Percentiles rank a stretch among this genome's conserved stretches.
These are phyloP conservation scores for Populus hybrid DNA, from an alignment of 441 rosid genomes.

Conservation along the genomic window DNA sequence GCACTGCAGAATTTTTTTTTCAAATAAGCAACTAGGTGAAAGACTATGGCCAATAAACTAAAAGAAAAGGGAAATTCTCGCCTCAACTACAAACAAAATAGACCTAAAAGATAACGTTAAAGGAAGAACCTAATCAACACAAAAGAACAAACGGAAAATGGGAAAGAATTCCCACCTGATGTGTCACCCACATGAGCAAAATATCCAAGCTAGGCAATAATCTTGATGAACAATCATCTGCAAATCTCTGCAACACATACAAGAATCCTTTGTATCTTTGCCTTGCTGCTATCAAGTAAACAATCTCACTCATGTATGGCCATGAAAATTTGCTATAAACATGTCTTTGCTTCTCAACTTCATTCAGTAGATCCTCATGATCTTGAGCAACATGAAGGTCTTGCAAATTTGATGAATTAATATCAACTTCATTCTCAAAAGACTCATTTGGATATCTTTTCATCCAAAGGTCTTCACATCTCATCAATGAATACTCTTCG, in stretches of 20 bases:
- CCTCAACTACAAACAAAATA: neutral
- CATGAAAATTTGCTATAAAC: constrained; percentile 52
- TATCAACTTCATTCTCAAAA: constrained; percentile 63
- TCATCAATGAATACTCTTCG: constrained; percentile 71
- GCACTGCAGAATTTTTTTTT: neutral
- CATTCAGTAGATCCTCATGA: constrained; percentile 39
- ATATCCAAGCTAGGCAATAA: constrained; percentile 71
- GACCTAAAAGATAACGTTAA: neutral
- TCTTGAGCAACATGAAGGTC: constrained; percentile 15
- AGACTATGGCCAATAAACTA: neutral
- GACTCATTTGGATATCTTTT: constrained; percentile 54
- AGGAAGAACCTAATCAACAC: neutral
- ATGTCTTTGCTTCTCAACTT: constrained; percentile 47
- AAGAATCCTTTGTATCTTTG: constrained; percentile 76
- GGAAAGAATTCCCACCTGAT: constrained; percentile 50
- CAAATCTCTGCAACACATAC: constrained; percentile 45
- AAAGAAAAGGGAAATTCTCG: neutral
- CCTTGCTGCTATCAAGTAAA: constrained; percentile 66
- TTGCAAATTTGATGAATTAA: constrained; percentile 21
- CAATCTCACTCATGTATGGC: constrained; percentile 64
- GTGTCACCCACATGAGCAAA: constrained; percentile 74
- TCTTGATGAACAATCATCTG: constrained; percentile 36
- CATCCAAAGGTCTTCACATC: constrained; percentile 65
- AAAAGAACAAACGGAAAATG: neutral
- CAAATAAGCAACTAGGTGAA: neutral